Evolutionary conservation across 2,329 filamentous ascomycete species (phyloP), one percentile per base, ranked within the genome.

Genomic region (Dothideomycetidae sp.): DNA sequence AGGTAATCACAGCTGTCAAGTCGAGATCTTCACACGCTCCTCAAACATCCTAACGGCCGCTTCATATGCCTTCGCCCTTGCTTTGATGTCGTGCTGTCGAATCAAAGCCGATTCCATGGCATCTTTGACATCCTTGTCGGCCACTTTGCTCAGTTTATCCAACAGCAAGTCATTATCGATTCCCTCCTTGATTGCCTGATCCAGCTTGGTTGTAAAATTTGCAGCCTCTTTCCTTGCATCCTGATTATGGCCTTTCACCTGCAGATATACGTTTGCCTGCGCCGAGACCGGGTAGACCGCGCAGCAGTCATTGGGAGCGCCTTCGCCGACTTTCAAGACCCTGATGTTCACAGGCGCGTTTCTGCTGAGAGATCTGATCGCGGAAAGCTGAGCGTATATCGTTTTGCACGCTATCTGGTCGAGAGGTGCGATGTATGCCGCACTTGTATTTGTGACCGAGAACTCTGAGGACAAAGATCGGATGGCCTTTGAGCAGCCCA

Each of bases 211-310:
- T n/a, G n/a, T n/a, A n/a, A n/a, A n/a, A n/a, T n/a, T n/a, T n/a
- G n/a, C n/a, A n/a, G n/a, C n/a, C n/a, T n/a, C n/a, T n/a, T n/a
- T n/a, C n/a, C n/a, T n/a, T n/a, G n/a, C n/a, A n/a, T n/a, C n/a
- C n/a, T n/a, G n/a, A n/a, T n/a, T n/a, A 44, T 79, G 77, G 49
- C 81, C 83, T 57, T 81, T 82, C 54, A 93, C 78, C 52, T 82
- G 72, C 34, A 93, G 62, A 63, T 80, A 92, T 33, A 90, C 82
- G 16, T 79, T 75, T 1, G 78, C 80, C 7, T 73, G 65, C 2
- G 78, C 71, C 14, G 78, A 81, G 35, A 93, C 78, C 29, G 81
- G 73, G 61, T 81, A 82, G n/a, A 82, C 78, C 31, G 85, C 81
- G 50, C 80, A 86, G 42, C 81, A n/a, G n/a, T n/a, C 82, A 1